Conservation (phyloP, 345 rosid species). For the Melaleuca quinquenervia region DNA sequence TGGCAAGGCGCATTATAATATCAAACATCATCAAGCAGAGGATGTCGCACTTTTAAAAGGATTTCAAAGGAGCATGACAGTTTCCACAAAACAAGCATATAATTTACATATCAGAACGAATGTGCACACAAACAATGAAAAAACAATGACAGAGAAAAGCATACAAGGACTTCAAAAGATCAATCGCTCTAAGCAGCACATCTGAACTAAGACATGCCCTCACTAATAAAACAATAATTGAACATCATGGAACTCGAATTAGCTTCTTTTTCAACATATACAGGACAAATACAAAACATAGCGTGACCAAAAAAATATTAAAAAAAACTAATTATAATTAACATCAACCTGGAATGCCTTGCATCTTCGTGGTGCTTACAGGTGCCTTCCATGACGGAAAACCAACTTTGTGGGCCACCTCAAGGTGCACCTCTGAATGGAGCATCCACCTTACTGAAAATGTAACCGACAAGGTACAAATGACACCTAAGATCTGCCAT, state of each 20-base stretch:
- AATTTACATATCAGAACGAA: background rate
- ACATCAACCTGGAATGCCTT: background rate
- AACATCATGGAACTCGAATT: background rate
- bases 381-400: background rate
- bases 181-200: background rate
- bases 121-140: background rate
- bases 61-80: background rate
- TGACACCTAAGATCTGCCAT: background rate
- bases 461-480: background rate
- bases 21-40: background rate
- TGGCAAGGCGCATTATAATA: background rate
- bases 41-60: background rate
- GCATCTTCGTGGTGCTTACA: background rate
- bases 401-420: background rate
- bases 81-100: background rate
- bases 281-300: slow-evolving; percentile 4
- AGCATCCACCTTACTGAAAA: slow-evolving; percentile 24
- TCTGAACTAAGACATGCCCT: background rate
- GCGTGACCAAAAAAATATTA: background rate
- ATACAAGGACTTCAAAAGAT: background rate
- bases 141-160: background rate
- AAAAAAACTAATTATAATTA: slow-evolving; percentile 2
- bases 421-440: background rate
- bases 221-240: background rate
- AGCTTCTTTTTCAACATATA: slow-evolving; percentile 3